Evolutionary conservation across 208 protist species (phyloP), one percentile per base, ranked within the genome.

Genomic region (Wallacemonas sp.): DNA sequence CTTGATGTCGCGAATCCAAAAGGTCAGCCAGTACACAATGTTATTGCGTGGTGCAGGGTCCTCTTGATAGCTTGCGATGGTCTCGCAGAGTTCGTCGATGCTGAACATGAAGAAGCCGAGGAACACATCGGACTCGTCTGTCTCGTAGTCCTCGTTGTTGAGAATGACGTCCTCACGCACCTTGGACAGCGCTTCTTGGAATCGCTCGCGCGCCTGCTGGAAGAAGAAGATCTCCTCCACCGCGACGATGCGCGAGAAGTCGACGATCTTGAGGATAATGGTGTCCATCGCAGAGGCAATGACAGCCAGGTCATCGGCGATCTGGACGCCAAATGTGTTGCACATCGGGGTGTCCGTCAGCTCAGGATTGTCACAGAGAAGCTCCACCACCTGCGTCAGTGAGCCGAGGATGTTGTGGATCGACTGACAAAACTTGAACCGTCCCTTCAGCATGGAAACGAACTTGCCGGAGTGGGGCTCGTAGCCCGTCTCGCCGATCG

Each of bases 51-150:
- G 74, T 23, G 79, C 39, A 46, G 61, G 63, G 34, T 81, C 74
- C 61, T 89, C 81, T 21, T 70, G 56, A 65, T 94, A 96, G 60
- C 79, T 79, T 49, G 69, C 74, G 61, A 96, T 94, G 39, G 81
- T 76, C 75, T 96, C 87, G 72, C 86, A 93, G 30, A 96, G 74
- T 65, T 93, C 87, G 55, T 94, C 86, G 17, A 96, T 74, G 74
- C 81, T 90, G 80, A 96, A 96, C 85, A 96, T 89, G 74, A 96
- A 96, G 61, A 92, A 93, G 27, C 90, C 90, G 1, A 96, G 70
- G 23, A 90, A 84, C 30, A 96, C 81, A 74, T 96, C 90, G 27
- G 90, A 88, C 72, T 94, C 84, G 68, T 93, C 86, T 1, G 87
- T 93, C 60, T 96, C 86, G 70, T 96, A 96, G 70, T 90, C 82